Evolutionary conservation across 2,329 filamentous ascomycete species (phyloP).

Genomic region (Cladorrhinum sp.): DNA sequence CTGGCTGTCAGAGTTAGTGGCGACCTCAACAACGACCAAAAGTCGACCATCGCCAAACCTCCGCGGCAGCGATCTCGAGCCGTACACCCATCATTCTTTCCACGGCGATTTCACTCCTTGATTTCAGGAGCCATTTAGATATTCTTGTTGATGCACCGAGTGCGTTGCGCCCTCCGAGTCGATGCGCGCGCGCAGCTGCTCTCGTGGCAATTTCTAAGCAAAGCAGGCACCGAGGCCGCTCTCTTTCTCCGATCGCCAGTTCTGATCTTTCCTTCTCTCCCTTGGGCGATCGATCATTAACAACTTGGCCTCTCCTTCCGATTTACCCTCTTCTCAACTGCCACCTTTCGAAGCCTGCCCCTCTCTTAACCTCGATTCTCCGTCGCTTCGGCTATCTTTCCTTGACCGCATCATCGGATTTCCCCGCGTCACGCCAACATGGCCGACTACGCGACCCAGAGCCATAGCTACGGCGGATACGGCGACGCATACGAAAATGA

Average conservation of each 20-base stretch:
- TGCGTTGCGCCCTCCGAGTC: slow-evolving; percentile 20
- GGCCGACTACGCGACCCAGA: slow-evolving; percentile 24
- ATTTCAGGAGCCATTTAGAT: neutral
- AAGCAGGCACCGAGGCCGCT: neutral
- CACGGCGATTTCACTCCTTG: neutral
- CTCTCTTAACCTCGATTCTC: neutral
- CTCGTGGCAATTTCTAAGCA: slow-evolving; percentile 27
- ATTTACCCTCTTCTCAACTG: neutral
- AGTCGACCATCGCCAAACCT: neutral
- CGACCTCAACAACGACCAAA: slow-evolving; percentile 7
- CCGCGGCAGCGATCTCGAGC: slow-evolving; percentile 4
- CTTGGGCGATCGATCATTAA: neutral
- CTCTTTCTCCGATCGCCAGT: neutral
- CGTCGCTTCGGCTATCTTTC: neutral
- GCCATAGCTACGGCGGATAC: slow-evolving; percentile 22
- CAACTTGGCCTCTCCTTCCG: neutral
- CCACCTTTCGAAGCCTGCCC: neutral
- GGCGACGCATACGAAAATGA: slow-evolving; percentile 45
- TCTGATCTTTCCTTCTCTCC: neutral
- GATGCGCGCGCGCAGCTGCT: slow-evolving; percentile 22
- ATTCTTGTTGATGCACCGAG: slow-evolving; percentile 18
- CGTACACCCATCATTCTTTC: slow-evolving; percentile 12
- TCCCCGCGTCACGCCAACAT: slow-evolving; percentile 17
- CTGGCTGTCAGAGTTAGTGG: slow-evolving; percentile 4
- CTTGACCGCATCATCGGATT: neutral